phyloP scores from a whole-genome alignment of 257 asterid genomes.

The Thymus quinquecostatus region DNA sequence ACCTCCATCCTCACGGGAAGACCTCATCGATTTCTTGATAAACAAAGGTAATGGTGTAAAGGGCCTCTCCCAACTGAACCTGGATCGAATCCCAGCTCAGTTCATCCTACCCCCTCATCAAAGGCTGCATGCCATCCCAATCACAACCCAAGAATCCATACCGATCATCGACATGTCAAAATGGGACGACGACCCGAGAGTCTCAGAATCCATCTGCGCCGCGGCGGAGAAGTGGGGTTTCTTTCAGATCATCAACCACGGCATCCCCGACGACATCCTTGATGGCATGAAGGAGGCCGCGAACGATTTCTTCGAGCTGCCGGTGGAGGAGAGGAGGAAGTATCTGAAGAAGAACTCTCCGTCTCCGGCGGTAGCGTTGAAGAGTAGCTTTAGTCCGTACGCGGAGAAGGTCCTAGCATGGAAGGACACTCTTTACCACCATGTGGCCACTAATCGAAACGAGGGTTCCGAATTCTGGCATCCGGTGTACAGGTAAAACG shows the following conservation, averaged over 20 bases:
- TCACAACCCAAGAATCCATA: slow-evolving; percentile 36
- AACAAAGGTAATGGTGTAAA: slow-evolving; percentile 52
- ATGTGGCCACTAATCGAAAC: slow-evolving; percentile 11
- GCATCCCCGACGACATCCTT: slow-evolving; percentile 50
- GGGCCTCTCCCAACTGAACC: slow-evolving; percentile 47
- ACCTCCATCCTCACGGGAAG: not conserved
- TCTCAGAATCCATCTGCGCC: slow-evolving; percentile 38
- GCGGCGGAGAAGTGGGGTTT: slow-evolving; percentile 38
- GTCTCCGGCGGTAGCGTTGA: slow-evolving; percentile 44
- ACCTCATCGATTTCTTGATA: slow-evolving; percentile 45
- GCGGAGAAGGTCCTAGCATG: slow-evolving; percentile 55
- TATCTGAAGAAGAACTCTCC: slow-evolving; percentile 56
- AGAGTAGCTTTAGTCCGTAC: slow-evolving; percentile 49
- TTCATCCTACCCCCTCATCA: slow-evolving; percentile 47
- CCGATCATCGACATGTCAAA: slow-evolving; percentile 53
- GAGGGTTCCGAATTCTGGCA: slow-evolving; percentile 41
- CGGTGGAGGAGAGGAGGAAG: slow-evolving; percentile 53
- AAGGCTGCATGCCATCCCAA: slow-evolving; percentile 35
- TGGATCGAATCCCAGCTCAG: slow-evolving; percentile 38
- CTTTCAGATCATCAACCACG: slow-evolving; percentile 39
- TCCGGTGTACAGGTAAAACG: slow-evolving; percentile 40
- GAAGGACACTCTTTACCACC: slow-evolving; percentile 56
- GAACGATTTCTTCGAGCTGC: slow-evolving; percentile 48
- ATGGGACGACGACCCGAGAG: slow-evolving; percentile 36
- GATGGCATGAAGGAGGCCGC: slow-evolving; percentile 48